Evolutionary conservation across 2,329 filamentous ascomycete species (phyloP).

Genomic region (Botrytis hyacinthi): DNA sequence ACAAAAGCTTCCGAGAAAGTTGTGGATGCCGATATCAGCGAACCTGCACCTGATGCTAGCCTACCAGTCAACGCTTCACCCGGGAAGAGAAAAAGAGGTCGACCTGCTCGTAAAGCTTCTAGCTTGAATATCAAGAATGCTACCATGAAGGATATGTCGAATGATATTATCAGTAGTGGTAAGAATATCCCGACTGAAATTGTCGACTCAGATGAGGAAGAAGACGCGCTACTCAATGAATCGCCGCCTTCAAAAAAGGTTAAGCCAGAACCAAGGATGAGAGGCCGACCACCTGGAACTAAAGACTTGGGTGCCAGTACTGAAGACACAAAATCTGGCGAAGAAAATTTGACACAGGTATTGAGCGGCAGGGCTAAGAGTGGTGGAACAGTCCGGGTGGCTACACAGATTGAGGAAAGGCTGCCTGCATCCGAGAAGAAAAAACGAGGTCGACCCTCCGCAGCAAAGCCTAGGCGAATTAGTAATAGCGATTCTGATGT

Average conservation of each 20-base stretch:
- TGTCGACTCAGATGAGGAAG: not conserved
- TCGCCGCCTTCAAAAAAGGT: not conserved
- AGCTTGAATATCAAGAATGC: not conserved
- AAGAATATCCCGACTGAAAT: not conserved
- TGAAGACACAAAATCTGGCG: not conserved
- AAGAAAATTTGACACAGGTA: not conserved
- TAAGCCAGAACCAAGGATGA: not conserved
- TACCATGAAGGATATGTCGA: not conserved
- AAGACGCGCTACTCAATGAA: not conserved
- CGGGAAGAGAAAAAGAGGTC: not conserved
- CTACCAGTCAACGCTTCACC: not conserved
- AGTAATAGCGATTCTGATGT: not conserved
- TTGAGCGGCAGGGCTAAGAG: not conserved
- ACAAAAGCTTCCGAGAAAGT: not conserved
- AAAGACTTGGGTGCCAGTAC: not conserved
- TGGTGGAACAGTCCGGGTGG: no score
- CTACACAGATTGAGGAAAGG: not conserved
- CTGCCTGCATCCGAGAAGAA: not conserved
- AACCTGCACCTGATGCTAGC: not conserved
- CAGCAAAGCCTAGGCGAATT: not conserved
- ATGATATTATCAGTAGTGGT: not conserved
- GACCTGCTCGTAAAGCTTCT: not conserved
- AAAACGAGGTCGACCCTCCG: slow-evolving; percentile 3
- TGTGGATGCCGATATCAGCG: not conserved
- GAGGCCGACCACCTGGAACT: not conserved